A percentile compares a stretch with the other conserved stretches of the same genome.
phyloP scores from a whole-genome alignment of 805 yeast genomes.

The Starmera dryadoides region DNA sequence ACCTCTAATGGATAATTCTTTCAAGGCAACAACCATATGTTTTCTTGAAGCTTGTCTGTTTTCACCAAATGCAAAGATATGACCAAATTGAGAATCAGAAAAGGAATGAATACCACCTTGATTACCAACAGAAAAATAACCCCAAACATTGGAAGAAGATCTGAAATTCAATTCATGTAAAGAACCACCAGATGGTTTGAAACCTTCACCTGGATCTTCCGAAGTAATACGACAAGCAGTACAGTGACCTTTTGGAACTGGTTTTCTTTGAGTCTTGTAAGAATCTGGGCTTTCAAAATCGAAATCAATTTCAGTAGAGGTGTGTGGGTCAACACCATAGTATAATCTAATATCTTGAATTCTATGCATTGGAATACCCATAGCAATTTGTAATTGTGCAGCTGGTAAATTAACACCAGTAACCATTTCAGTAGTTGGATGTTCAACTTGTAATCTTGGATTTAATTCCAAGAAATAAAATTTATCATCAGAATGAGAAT shows the following conservation, averaged over 20 bases:
- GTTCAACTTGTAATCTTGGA: conserved; percentile 99
- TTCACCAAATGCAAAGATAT: conserved; percentile 98
- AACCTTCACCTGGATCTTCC: conserved; percentile 99
- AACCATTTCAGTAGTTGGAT: conserved; percentile 99
- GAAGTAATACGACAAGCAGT: conserved; percentile 99
- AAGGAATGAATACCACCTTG: conserved; percentile 97
- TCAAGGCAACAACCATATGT: conserved; percentile 97
- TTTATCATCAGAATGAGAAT: conserved; percentile 89
- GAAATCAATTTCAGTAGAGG: conserved; percentile 84
- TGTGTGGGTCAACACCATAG: conserved; percentile 95
- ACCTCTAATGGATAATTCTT: conserved; percentile 95
- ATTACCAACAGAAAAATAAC: conserved; percentile 95
- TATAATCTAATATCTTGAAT: conserved; percentile 86
- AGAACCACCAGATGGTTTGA: conserved; percentile 97
- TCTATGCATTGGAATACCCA: conserved; percentile 98
- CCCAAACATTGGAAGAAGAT: conserved; percentile 98
- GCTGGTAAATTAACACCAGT: conserved; percentile 98
- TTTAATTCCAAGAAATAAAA: conserved; percentile 94
- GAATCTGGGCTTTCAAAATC: conserved; percentile 72
- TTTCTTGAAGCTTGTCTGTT: conserved; percentile 96
- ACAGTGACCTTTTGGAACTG: conserved; percentile 96
- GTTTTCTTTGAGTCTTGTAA: conserved; percentile 76
- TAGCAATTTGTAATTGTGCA: conserved; percentile 96
- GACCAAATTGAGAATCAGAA: conserved; percentile 98
- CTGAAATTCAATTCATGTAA: conserved; percentile 94